These are phyloP conservation scores for Aspergillus tamarii DNA, from an alignment of 2,329 filamentous ascomycete species.

Conservation along the genomic window DNA sequence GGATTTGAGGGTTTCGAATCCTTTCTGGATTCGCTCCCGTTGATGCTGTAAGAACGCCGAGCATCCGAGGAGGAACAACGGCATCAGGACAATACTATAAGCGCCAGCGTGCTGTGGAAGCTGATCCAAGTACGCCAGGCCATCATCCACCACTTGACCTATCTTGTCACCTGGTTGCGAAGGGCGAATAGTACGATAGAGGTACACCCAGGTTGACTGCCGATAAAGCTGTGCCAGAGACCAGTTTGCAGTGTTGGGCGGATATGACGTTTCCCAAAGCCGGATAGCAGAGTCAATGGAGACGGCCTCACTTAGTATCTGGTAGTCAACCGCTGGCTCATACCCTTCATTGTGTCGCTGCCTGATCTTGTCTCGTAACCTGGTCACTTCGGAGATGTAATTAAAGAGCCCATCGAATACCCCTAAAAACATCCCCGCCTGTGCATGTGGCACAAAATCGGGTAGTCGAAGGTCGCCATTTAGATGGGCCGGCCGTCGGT, in stretches of 20 bases:
- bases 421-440: conserved; percentile 69
- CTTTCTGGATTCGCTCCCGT: conserved; percentile 57
- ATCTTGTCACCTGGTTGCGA: conserved; percentile 60
- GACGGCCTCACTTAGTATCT: conserved; percentile 70
- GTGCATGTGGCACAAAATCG: conserved; percentile 57
- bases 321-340: conserved; percentile 73
- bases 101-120: conserved; percentile 59
- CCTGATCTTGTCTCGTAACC: conserved; percentile 74
- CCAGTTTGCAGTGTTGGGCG: conserved; percentile 56
- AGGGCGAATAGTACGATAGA: conserved; percentile 63
- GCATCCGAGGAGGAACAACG: conserved; percentile 64
- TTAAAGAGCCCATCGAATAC: conserved; percentile 81
- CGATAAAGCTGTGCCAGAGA: conserved; percentile 63
- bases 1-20: conserved; percentile 58
- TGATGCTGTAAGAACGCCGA: conserved; percentile 61
- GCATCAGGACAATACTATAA: conserved; percentile 63
- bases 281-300: conserved; percentile 75
- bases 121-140: conserved; percentile 58
- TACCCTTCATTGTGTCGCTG: conserved; percentile 63
- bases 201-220: conserved; percentile 66
- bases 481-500: conserved; percentile 56
- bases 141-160: conserved; percentile 60
- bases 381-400: conserved; percentile 77
- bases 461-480: conserved; percentile 58
- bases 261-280: conserved; percentile 69